Conservation (phyloP, 805 yeast species). For the Pichia eremophila region DNA sequence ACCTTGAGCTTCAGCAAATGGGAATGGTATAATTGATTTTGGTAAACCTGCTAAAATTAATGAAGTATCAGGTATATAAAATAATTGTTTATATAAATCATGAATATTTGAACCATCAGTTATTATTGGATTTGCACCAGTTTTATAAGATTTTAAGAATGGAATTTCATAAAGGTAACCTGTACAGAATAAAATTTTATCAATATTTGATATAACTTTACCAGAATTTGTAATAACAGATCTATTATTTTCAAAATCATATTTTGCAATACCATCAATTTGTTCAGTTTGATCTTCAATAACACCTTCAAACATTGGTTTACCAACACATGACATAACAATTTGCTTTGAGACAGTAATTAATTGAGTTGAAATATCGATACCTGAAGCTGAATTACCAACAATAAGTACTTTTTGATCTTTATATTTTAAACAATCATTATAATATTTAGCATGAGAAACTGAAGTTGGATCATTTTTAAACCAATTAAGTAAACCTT, state of each 20-base stretch:
- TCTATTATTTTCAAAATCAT: constrained; percentile 19
- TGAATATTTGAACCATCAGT: constrained; percentile 30
- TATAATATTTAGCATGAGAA: constrained; percentile 38
- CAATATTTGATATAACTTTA: constrained; percentile 35
- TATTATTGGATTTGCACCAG: constrained; percentile 19
- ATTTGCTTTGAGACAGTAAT: constrained; percentile 23
- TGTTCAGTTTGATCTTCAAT: constrained; percentile 18
- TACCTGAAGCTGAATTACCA: constrained; percentile 60
- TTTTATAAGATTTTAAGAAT: constrained; percentile 34
- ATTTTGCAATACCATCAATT: constrained; percentile 19
- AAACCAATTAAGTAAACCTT: constrained; percentile 31
- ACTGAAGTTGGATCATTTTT: constrained; percentile 23
- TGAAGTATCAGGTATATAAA: constrained; percentile 38
- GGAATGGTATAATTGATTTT: constrained; percentile 41
- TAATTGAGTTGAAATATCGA: constrained; percentile 38
- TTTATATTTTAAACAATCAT: constrained; percentile 24
- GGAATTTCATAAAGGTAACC: constrained; percentile 67
- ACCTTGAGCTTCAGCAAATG: constrained; percentile 41
- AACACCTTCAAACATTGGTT: constrained; percentile 23
- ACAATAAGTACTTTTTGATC: constrained; percentile 28
- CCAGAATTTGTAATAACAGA: constrained; percentile 44
- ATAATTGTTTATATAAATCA: constrained; percentile 36
- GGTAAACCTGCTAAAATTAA: constrained; percentile 34
- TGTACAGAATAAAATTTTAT: constrained; percentile 58
- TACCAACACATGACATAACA: constrained; percentile 22